Conservation (phyloP, 1,139 yeast species). For the Saccharomyces uvarum region DNA sequence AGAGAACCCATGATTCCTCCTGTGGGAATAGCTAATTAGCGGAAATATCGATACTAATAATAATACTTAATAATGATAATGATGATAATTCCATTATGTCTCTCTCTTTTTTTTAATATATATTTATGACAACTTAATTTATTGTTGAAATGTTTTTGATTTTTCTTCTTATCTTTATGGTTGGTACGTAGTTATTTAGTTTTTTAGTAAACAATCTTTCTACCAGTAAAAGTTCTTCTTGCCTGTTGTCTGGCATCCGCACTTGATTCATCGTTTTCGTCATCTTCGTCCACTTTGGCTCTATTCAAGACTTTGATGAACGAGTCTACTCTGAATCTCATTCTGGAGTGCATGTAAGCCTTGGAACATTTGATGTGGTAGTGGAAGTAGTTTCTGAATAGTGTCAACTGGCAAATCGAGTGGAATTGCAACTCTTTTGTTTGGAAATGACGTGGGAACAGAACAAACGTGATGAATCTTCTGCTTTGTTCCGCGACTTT, state of each 20-base stretch:
- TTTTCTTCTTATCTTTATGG: background rate
- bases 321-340: constrained; percentile 91
- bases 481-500: constrained; percentile 40
- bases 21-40: background rate
- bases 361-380: constrained; percentile 96
- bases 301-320: constrained; percentile 92
- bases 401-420: constrained; percentile 65
- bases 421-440: constrained; percentile 53
- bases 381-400: constrained; percentile 93
- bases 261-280: constrained; percentile 33
- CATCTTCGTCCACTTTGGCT: constrained; percentile 88
- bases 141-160: background rate
- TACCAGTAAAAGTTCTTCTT: constrained; percentile 32
- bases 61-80: background rate
- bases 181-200: background rate
- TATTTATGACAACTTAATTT: background rate
- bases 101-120: background rate
- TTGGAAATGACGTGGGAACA: constrained; percentile 49
- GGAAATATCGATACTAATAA: too few relatives aligned
- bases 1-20: background rate
- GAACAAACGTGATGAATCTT: constrained; percentile 70
- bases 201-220: constrained; percentile 29
- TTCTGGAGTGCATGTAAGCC: constrained; percentile 96
- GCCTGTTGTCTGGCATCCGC: constrained; percentile 13
- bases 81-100: background rate